phyloP scores from a whole-genome alignment of 164 flowering plant genomes.

The Buxus sempervirens region DNA sequence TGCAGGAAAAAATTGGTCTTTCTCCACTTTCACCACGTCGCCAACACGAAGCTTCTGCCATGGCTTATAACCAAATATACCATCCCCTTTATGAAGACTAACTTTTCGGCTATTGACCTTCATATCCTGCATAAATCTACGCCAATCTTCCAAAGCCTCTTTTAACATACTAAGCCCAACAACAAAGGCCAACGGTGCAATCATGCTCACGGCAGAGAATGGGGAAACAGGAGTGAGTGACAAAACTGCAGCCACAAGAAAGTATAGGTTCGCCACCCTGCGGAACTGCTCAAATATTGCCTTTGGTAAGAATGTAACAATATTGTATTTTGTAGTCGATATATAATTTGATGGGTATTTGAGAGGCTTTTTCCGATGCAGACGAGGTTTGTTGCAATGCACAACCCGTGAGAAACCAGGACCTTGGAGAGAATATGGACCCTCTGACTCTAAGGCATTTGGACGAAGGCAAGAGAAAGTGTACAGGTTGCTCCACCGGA shows the following conservation, averaged over 20 bases:
- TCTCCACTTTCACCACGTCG: conserved; percentile 70
- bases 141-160: conserved; percentile 52
- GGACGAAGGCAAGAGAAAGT: conserved; percentile 43
- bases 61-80: conserved; percentile 36
- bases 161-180: conserved; percentile 48
- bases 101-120: conserved; percentile 70
- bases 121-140: conserved; percentile 59
- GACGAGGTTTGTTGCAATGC: conserved; percentile 34
- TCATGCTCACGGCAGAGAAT: conserved; percentile 40
- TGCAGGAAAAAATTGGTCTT: conserved; percentile 82
- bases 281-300: conserved; percentile 49
- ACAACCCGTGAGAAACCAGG: conserved; percentile 40
- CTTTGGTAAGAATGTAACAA: conserved; percentile 39
- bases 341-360: conserved; percentile 34
- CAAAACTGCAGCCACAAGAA: conserved; percentile 38
- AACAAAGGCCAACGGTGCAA: conserved; percentile 42
- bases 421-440: conserved; percentile 22
- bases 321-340: conserved; percentile 42
- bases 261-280: conserved; percentile 45
- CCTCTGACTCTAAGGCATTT: conserved; percentile 22
- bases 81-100: conserved; percentile 52
- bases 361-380: conserved; percentile 33
- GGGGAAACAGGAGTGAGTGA: conserved; percentile 39
- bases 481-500: conserved; percentile 44
- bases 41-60: conserved; percentile 77